Evolutionary conservation across 2,329 filamentous ascomycete species (phyloP), one percentile per base, ranked within the genome.

Genomic region (Xylariales sp.): DNA sequence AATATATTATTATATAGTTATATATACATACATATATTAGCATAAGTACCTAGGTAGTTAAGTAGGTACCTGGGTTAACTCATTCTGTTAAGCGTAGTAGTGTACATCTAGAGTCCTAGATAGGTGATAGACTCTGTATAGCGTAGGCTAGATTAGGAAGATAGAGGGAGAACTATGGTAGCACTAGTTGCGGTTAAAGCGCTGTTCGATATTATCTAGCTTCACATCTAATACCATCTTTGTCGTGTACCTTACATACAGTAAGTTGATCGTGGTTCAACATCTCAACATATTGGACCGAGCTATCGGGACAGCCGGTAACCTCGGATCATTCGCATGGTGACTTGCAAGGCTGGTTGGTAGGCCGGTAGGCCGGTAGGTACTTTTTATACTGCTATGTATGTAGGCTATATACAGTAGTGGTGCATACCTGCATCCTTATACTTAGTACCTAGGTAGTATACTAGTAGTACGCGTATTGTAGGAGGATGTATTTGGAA

Each of bases 221-320:
- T 43, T 57, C 7, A 23, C 5, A 46, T 43, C 54, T 57, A 2
- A 57, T 57, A 46, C 16, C 16, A 45, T 43, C 28, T 32, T 52
- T 46, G 39, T 16, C 36, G 49, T 60, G 8, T 18, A 16, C 23
- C 23, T 23, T 23, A 23, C 23, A 23, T 23, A 23, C 23, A 23
- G 23, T 23, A 23, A 23, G 23, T 23, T 23, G 23, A 23, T 23
- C 23, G 23, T 23, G 23, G 18, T n/a, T 46, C 23, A 50, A 10
- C 36, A 41, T 56, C 36, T 23, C 23, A 23, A 23, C 23, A 41
- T 56, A 30, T 36, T 30, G 50, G 63, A 43, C 63, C 50, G 45
- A 56, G 57, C 57, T 61, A 49, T 60, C 43, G 62, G 55, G 39
- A 65, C 18, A 10, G 28, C 36, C 16, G 12, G 28, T 48, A 60